phyloP scores from a whole-genome alignment of 768 basidiomycete species.

The Mycena alexandri region DNA sequence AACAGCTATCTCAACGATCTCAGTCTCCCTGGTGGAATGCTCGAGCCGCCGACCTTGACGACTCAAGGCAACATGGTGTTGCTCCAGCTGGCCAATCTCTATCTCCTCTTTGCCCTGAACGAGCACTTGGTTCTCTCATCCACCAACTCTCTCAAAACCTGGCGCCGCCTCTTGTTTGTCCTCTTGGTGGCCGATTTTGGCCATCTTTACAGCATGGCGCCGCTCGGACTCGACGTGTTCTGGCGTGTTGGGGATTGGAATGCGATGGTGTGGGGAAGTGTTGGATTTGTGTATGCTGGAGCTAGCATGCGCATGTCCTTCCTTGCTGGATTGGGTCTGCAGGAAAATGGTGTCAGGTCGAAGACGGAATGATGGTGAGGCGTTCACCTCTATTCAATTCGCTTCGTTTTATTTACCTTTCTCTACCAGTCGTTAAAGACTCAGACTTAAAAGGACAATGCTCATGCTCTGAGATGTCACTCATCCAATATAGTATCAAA shows the following conservation, averaged over 20 bases:
- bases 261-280: constrained; percentile 66
- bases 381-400: neutral
- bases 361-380: constrained; percentile 27
- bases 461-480: too few species aligned
- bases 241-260: constrained; percentile 63
- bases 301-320: constrained; percentile 60
- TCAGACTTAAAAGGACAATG: too few species aligned
- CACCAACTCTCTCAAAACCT: constrained; percentile 53
- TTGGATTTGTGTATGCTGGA: constrained; percentile 65
- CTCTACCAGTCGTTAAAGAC: too few species aligned
- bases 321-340: constrained; percentile 50
- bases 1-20: constrained; percentile 55
- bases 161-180: constrained; percentile 57
- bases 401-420: neutral
- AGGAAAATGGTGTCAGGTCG: neutral
- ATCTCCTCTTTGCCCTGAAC: constrained; percentile 64
- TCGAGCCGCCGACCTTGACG: constrained; percentile 36
- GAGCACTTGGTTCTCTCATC: constrained; percentile 64
- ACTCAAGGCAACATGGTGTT: constrained; percentile 56
- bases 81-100: constrained; percentile 63
- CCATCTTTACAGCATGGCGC: constrained; percentile 60
- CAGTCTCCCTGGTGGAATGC: constrained; percentile 22
- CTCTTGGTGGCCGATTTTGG: constrained; percentile 65
- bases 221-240: constrained; percentile 56
- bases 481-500: too few species aligned